Evolutionary conservation across 352 stramenopile species (phyloP).

Genomic region (Globisporangium middletonii): DNA sequence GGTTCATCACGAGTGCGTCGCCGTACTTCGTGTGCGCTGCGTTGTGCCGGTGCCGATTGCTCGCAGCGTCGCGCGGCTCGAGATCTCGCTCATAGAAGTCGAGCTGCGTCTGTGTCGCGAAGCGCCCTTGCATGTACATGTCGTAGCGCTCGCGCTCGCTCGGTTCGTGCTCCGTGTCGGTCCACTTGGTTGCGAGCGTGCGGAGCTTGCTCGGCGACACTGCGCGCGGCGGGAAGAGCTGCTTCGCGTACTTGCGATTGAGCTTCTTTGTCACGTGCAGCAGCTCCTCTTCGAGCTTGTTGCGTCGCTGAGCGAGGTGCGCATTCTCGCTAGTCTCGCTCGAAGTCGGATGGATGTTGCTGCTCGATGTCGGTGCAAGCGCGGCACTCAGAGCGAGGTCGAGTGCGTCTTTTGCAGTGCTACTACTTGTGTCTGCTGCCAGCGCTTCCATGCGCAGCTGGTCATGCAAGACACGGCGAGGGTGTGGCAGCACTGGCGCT

Average conservation of each 20-base stretch:
- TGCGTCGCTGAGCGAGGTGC: conserved; percentile 25
- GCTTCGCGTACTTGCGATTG: conserved; percentile 64
- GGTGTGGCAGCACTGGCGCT: conserved; percentile 19
- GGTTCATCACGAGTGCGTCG: conserved; percentile 44
- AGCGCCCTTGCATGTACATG: conserved; percentile 50
- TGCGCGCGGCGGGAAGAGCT: conserved; percentile 26
- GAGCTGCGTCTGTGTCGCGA: conserved; percentile 47
- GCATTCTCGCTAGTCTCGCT: background rate
- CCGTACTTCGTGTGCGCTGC: conserved; percentile 66
- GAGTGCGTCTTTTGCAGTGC: conserved; percentile 9
- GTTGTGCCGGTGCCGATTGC: conserved; percentile 38
- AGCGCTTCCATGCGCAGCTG: conserved; percentile 15
- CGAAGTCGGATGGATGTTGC: background rate
- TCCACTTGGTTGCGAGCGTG: conserved; percentile 40
- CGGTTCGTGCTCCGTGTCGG: conserved; percentile 17
- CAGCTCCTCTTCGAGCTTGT: conserved; percentile 41
- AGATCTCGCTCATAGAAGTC: conserved; percentile 55
- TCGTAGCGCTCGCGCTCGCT: conserved; percentile 38
- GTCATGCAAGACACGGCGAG: conserved; percentile 9
- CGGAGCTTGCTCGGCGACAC: conserved; percentile 30
- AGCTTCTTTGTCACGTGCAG: conserved; percentile 59
- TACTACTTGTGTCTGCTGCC: conserved; percentile 9
- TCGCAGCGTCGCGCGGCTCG: conserved; percentile 38
- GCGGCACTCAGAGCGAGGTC: conserved; percentile 6
- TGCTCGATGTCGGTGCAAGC: conserved; percentile 3